Percentiles rank a stretch among this genome's conserved stretches.
These are phyloP conservation scores for Calonectria fujianensis DNA, from an alignment of 2,329 filamentous ascomycete genomes.

Conservation along the genomic window DNA sequence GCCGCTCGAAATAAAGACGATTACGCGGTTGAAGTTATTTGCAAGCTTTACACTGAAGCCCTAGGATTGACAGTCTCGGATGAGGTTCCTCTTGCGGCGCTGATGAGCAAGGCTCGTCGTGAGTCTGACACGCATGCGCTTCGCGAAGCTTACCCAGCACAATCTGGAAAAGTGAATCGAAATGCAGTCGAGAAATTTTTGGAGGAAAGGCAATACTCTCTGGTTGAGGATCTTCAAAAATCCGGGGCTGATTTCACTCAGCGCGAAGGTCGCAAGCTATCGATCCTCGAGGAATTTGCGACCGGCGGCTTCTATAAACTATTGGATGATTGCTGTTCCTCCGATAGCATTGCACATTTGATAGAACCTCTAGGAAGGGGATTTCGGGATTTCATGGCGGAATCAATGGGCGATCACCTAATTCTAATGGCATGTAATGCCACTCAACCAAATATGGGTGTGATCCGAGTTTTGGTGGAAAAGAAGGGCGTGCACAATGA, in stretches of 20 bases:
- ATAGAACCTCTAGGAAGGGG: not conserved
- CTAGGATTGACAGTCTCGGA: constrained; percentile 8
- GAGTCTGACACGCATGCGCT: constrained; percentile 37
- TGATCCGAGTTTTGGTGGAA: constrained; percentile 45
- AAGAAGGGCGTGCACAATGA: constrained; percentile 22
- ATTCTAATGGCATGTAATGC: constrained; percentile 35
- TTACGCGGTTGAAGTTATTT: constrained; percentile 39
- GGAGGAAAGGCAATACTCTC: constrained; percentile 32
- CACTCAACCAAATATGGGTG: constrained; percentile 41
- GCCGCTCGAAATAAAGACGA: constrained; percentile 40
- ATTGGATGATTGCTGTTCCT: constrained; percentile 37
- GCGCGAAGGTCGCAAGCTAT: not conserved
- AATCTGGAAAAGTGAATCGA: constrained; percentile 33
- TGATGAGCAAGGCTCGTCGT: constrained; percentile 38
- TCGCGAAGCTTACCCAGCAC: constrained; percentile 11
- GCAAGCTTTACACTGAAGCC: constrained; percentile 27
- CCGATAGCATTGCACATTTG: constrained; percentile 17
- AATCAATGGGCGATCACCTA: constrained; percentile 28
- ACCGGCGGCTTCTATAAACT: constrained; percentile 39
- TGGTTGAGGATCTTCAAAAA: constrained; percentile 36
- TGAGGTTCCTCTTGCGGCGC: constrained; percentile 5
- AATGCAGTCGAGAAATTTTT: constrained; percentile 33
- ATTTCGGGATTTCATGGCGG: not conserved
- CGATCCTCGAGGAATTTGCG: constrained; percentile 37
- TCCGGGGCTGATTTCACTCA: constrained; percentile 39